Evolutionary conservation across 768 basidiomycete species (phyloP).

Genomic region (Tubosaeta sp.): DNA sequence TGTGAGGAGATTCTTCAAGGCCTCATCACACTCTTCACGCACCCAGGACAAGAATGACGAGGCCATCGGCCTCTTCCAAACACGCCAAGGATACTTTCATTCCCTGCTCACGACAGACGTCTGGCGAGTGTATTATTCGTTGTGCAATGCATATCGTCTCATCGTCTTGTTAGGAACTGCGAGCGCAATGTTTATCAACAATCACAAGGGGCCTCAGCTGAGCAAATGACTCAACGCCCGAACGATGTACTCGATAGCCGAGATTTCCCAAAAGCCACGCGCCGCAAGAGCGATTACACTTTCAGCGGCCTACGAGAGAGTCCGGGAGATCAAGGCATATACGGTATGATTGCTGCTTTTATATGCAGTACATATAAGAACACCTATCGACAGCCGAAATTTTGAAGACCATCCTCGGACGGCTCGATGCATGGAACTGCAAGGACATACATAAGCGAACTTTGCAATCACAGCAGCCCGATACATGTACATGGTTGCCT

Average conservation of each 20-base stretch:
- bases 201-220: not conserved
- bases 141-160: not conserved
- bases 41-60: constrained; percentile 1
- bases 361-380: not conserved
- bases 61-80: constrained; percentile 5
- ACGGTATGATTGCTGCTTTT: not conserved
- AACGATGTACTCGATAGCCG: not conserved
- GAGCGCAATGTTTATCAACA: not conserved
- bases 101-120: constrained; percentile 10
- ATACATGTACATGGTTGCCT: constrained; percentile 12
- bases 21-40: not conserved
- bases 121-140: constrained; percentile 2
- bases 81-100: constrained; percentile 5
- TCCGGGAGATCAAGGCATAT: not conserved
- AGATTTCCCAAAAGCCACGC: not conserved
- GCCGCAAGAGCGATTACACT: too few relatives aligned
- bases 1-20: not conserved
- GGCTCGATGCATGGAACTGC: constrained; percentile 6
- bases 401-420: not conserved
- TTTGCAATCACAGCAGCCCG: not conserved
- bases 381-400: not conserved
- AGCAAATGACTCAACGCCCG: too few relatives aligned
- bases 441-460: not conserved
- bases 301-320: not conserved
- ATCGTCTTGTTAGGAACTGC: not conserved